A percentile compares a stretch with the other conserved stretches of the same genome.
These are phyloP conservation scores for Myrmaecium sp. DNA, from an alignment of 2,329 filamentous ascomycete genomes.

Conservation along the genomic window DNA sequence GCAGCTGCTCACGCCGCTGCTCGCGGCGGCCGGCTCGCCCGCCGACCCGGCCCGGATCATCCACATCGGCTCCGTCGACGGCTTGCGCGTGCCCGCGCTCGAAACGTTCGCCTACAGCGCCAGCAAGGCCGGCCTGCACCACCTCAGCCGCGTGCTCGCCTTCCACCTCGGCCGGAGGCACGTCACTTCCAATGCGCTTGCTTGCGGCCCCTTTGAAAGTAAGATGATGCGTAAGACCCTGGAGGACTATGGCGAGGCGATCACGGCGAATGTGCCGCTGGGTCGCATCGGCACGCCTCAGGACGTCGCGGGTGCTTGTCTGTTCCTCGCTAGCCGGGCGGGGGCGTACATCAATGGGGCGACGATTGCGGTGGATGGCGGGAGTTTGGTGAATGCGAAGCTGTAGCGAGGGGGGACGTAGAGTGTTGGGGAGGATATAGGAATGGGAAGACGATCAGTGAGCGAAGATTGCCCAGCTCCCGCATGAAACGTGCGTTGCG, in stretches of 20 bases:
- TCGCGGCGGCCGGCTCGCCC: conserved; percentile 33
- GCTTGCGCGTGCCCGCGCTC: conserved; percentile 39
- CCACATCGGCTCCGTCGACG: conserved; percentile 49
- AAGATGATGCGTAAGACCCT: conserved; percentile 61
- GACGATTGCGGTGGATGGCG: conserved; percentile 26
- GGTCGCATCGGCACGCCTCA: conserved; percentile 48
- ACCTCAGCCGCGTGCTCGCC: conserved; percentile 47
- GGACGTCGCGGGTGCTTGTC: conserved; percentile 54
- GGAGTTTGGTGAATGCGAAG: conserved; percentile 20
- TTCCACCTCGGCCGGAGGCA: conserved; percentile 41
- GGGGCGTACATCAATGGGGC: conserved; percentile 32
- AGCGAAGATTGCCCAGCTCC: too few species aligned
- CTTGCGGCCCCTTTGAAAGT: conserved; percentile 54
- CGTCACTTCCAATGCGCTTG: conserved; percentile 51
- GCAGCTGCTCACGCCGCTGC: conserved; percentile 43
- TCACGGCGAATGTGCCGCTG: conserved; percentile 44
- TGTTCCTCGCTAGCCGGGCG: conserved; percentile 52
- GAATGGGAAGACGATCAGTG: background rate
- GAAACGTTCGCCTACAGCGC: conserved; percentile 44
- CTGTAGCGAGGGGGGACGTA: conserved; percentile 10
- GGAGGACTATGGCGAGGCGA: conserved; percentile 36
- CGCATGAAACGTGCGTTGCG: too few species aligned
- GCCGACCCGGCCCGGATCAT: conserved; percentile 40
- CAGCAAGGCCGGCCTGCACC: conserved; percentile 46
- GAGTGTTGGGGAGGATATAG: background rate